These are phyloP conservation scores for Ophioceras dolichostomum DNA, from an alignment of 2,329 filamentous ascomycete species.

Conservation along the genomic window DNA sequence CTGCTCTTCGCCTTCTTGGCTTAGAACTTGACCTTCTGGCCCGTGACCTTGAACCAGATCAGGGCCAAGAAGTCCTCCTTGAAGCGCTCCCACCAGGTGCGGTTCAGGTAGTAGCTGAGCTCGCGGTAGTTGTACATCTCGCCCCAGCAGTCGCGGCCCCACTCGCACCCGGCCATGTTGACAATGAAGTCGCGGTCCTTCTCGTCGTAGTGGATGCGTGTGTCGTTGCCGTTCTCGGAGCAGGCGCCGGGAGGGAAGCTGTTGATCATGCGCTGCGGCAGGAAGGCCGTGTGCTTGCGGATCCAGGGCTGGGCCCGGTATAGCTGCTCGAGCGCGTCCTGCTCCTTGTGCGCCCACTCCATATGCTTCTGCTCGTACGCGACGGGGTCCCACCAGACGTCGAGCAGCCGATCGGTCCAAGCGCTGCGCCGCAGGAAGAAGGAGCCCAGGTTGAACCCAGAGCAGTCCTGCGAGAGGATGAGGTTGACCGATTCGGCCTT, in stretches of 20 bases:
- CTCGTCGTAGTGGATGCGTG: slow-evolving; percentile 74
- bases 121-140: slow-evolving; percentile 96
- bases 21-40: slow-evolving; percentile 46
- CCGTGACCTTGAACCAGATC: slow-evolving; percentile 52
- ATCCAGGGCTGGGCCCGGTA: slow-evolving; percentile 91
- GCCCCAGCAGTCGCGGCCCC: slow-evolving; percentile 92
- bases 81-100: slow-evolving; percentile 66
- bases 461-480: slow-evolving; percentile 84
- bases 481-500: slow-evolving; percentile 71
- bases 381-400: slow-evolving; percentile 98
- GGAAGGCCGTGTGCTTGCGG: slow-evolving; percentile 74
- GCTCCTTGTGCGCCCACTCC: slow-evolving; percentile 98
- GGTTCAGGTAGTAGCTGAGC: slow-evolving; percentile 81
- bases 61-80: slow-evolving; percentile 53
- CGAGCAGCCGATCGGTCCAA: slow-evolving; percentile 85
- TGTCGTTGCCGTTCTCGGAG: slow-evolving; percentile 62
- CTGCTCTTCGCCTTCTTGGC: too few relatives aligned
- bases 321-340: slow-evolving; percentile 86
- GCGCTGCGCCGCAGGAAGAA: slow-evolving; percentile 80
- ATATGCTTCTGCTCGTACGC: slow-evolving; percentile 97
- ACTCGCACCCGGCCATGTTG: slow-evolving; percentile 97
- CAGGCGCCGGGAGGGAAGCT: slow-evolving; percentile 88
- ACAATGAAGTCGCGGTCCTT: slow-evolving; percentile 84
- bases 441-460: slow-evolving; percentile 90
- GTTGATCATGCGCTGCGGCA: slow-evolving; percentile 87